These are phyloP conservation scores for Elaeis guineensis DNA, from an alignment of 176 grass and related monocot genomes.

Conservation along the genomic window DNA sequence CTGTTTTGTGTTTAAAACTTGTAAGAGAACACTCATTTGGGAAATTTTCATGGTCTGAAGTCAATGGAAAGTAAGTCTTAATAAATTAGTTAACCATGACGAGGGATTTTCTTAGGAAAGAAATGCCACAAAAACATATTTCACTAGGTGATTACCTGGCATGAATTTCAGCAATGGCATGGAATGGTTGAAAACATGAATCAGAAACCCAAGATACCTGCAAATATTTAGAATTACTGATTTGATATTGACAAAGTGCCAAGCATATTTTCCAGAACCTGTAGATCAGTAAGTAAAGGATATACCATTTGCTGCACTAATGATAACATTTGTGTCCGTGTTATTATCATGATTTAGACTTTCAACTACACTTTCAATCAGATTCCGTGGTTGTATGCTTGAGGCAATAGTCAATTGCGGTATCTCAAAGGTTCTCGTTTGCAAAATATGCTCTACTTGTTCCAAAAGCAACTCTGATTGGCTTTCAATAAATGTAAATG, in stretches of 20 bases:
- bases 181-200: too few species aligned
- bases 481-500: slow-evolving; percentile 57
- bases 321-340: slow-evolving; percentile 25
- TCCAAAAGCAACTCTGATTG: slow-evolving; percentile 59
- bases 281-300: slow-evolving; percentile 7
- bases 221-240: too few species aligned
- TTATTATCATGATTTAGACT: slow-evolving; percentile 48
- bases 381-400: slow-evolving; percentile 47
- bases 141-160: too few species aligned
- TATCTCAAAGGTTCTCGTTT: slow-evolving; percentile 44
- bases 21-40: slow-evolving; percentile 7
- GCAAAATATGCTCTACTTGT: slow-evolving; percentile 71
- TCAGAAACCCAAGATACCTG: too few species aligned
- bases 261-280: too few species aligned
- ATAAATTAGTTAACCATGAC: too few species aligned
- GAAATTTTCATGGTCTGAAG: slow-evolving; percentile 8
- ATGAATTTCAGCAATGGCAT: too few species aligned
- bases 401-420: slow-evolving; percentile 42
- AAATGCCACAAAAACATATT: too few species aligned
- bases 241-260: too few species aligned
- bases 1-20: slow-evolving; percentile 19
- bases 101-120: too few species aligned
- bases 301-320: slow-evolving; percentile 50
- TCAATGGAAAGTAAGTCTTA: too few species aligned
- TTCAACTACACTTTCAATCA: slow-evolving; percentile 40